These are phyloP conservation scores for Haplosporangium gracile DNA, from an alignment of 192 early-diverging fungal genomes.

Conservation along the genomic window DNA sequence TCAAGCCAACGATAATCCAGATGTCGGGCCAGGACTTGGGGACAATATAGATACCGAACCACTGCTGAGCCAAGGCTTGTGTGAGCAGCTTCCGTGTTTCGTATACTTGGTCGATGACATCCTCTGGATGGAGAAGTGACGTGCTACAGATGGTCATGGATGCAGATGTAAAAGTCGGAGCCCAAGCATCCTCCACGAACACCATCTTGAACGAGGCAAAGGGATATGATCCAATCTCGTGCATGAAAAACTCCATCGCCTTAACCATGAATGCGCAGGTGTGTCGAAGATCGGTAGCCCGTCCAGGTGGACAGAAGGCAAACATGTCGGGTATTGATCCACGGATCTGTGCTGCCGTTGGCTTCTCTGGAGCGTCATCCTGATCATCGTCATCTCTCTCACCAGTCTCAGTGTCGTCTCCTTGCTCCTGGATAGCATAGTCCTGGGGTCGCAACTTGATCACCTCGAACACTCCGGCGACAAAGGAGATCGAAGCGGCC, in stretches of 20 bases:
- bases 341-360: conserved; percentile 18
- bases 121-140: conserved; percentile 74
- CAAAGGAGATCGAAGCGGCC: conserved; percentile 81
- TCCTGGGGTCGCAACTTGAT: conserved; percentile 40
- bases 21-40: conserved; percentile 82
- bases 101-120: conserved; percentile 91
- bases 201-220: conserved; percentile 89
- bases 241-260: conserved; percentile 87
- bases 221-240: conserved; percentile 91
- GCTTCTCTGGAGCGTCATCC: conserved; percentile 30
- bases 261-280: conserved; percentile 52
- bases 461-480: conserved; percentile 64
- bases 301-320: conserved; percentile 79
- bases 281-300: conserved; percentile 66
- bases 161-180: conserved; percentile 79
- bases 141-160: conserved; percentile 83
- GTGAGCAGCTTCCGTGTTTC: conserved; percentile 81
- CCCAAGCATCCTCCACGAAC: conserved; percentile 84
- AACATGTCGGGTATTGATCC: conserved; percentile 67
- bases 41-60: conserved; percentile 93
- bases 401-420: conserved; percentile 27
- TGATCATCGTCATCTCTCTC: conserved; percentile 21
- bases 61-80: conserved; percentile 86
- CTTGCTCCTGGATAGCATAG: conserved; percentile 27
- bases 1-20: conserved; percentile 90